Evolutionary conservation across 140 eudicot species (phyloP).

Genomic region (Stevia rebaudiana): DNA sequence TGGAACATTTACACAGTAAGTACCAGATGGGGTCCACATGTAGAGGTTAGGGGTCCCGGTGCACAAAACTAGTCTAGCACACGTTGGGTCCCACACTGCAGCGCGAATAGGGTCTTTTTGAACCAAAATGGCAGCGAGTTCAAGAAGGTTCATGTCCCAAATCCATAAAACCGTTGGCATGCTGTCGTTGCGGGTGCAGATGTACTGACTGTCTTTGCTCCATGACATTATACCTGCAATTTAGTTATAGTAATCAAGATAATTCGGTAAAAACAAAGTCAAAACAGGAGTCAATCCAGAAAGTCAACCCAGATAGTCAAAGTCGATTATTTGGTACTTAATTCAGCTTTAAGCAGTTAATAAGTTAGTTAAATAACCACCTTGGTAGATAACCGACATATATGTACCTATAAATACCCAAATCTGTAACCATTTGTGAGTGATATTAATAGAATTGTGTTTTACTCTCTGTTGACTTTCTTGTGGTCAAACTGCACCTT

Average conservation of each 20-base stretch:
- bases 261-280: no score
- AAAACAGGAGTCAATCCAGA: no score
- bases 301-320: no score
- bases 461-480: no score
- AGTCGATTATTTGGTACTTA: not conserved
- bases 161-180: slow-evolving; percentile 89
- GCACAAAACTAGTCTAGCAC: slow-evolving; percentile 71
- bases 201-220: slow-evolving; percentile 82
- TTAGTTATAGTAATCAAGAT: no score
- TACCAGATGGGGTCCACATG: slow-evolving; percentile 99
- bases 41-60: slow-evolving; percentile 75
- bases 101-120: slow-evolving; percentile 90
- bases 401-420: no score
- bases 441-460: no score
- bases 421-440: no score
- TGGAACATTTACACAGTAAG: slow-evolving; percentile 81
- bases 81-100: slow-evolving; percentile 91
- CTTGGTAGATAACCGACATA: no score
- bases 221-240: slow-evolving; percentile 84
- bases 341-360: no score
- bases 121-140: slow-evolving; percentile 81
- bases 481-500: no score
- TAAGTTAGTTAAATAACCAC: no score
- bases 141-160: slow-evolving; percentile 86
- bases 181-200: slow-evolving; percentile 88